Base-by-base conservation (phyloP, 2,329 filamentous ascomycete species). In the Scleromitrula shiraiana region DNA sequence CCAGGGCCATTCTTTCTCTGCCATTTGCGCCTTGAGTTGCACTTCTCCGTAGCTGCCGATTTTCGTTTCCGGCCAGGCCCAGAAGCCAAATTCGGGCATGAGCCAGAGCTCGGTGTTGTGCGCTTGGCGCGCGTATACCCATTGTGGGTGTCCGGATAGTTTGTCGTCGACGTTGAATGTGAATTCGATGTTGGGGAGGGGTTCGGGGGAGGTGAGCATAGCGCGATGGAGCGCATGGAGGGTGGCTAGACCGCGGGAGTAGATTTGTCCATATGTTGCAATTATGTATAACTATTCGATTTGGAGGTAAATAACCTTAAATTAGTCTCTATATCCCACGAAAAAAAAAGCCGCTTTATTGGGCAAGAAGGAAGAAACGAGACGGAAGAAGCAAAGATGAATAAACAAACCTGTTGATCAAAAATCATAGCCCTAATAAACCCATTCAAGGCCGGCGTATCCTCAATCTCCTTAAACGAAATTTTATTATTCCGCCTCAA, bases 1-100 rank as follows among this genome's bases (percentile, higher is more conserved):
- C 50, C 60, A 61, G 0, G 52, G 41, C 7, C 57, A 14, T 1
- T 29, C 27, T 1, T 46, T 35, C 41, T 75, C 71, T 33, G 74
- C 53, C 0, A 22, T 17, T 4, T 59, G 20, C 36, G 73, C 70
- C 42, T 65, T 64, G 0, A 30, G 27, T 0, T 67, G 58, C 0
- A 69, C 71, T 41, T 66, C 63, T 5, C 60, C 50, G 17, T 74
- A 59, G 12, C 70, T 70, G 5, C 65, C 67, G 59, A 71, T 72
- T 66, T 71, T 71, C 50, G 68, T 71, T 40, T 74, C 65, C 20
- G 69, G 64, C 74, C 74, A 77, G 9, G 70, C 67, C 70, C 70
- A 77, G 63, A 70, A 75, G 55, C 67, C 68, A 66, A 74, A 80
- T 65, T 73, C 76, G 51, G 74, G 74, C 63, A 77, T 71, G 8